A percentile compares a stretch with the other conserved stretches of the same genome.
Evolutionary conservation across 345 rosid species (phyloP).

Genomic region (Carallia brachiata): DNA sequence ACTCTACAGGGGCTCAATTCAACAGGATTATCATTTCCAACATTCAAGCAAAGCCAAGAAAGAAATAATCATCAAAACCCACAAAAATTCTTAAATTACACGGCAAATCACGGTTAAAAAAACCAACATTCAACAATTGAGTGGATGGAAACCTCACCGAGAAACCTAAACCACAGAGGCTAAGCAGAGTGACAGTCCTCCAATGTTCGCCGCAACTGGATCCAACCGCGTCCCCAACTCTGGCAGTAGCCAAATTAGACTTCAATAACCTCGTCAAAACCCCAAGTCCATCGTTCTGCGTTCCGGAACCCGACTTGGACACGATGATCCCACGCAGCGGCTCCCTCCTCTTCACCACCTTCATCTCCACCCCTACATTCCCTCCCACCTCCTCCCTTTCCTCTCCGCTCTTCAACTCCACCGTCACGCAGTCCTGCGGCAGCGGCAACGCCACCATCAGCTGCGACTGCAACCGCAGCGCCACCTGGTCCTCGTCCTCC

Average conservation of each 20-base stretch:
- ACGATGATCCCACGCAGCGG: conserved; percentile 62
- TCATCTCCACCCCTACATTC: conserved; percentile 66
- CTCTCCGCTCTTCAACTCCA: conserved; percentile 41
- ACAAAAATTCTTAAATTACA: no score
- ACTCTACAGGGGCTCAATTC: no score
- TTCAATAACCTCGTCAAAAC: conserved; percentile 67
- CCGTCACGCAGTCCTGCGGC: conserved; percentile 74
- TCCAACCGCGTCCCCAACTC: conserved; percentile 33
- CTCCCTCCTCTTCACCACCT: conserved; percentile 79
- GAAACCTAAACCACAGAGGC: conserved; percentile 71
- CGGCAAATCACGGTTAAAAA: no score
- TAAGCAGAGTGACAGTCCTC: conserved; percentile 67
- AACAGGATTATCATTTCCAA: no score
- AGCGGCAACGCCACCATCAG: conserved; percentile 88
- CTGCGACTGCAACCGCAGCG: conserved; percentile 80
- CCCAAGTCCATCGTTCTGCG: conserved; percentile 81
- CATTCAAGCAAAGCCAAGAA: no score
- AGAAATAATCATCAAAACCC: no score
- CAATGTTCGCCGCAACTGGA: conserved; percentile 69
- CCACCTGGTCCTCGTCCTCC: conserved; percentile 93
- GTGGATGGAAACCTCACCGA: conserved; percentile 34
- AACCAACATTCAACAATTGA: no score
- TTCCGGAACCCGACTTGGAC: conserved; percentile 78
- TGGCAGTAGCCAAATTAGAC: conserved; percentile 45
- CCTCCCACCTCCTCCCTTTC: conserved; percentile 29